phyloP scores from a whole-genome alignment of 345 rosid genomes.

The Bruguiera parviflora region DNA sequence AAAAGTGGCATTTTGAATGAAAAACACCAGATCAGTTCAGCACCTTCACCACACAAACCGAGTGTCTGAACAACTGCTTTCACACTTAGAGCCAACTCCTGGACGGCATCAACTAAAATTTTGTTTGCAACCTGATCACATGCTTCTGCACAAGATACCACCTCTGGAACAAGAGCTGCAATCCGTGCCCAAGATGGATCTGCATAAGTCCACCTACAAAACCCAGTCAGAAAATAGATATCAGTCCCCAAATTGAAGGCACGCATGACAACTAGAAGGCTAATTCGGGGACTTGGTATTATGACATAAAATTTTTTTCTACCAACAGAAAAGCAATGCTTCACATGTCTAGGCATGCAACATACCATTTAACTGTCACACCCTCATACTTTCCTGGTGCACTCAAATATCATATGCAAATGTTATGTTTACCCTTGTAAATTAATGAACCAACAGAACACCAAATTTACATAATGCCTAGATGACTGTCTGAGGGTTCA shows the following conservation, averaged over 20 bases:
- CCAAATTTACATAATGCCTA: no score
- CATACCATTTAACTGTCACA: no score
- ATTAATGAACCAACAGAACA: no score
- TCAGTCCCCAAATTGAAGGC: not conserved
- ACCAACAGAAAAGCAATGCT: no score
- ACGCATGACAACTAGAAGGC: no score
- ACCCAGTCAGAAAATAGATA: slow-evolving; percentile 8
- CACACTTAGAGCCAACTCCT: slow-evolving; percentile 61
- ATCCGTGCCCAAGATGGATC: slow-evolving; percentile 82
- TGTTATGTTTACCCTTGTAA: no score
- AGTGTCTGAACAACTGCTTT: slow-evolving; percentile 68
- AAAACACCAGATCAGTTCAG: not conserved
- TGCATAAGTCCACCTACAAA: slow-evolving; percentile 63
- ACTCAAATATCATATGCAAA: no score
- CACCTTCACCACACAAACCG: slow-evolving; percentile 59
- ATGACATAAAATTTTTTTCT: no score
- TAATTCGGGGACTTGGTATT: no score
- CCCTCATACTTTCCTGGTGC: no score
- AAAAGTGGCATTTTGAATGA: not conserved
- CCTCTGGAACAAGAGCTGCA: slow-evolving; percentile 67
- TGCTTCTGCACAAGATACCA: slow-evolving; percentile 68
- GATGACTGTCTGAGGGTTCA: not conserved
- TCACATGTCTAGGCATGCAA: no score
- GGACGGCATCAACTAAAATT: slow-evolving; percentile 50
- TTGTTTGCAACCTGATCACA: slow-evolving; percentile 61